Evolutionary conservation across 164 flowering plant genomes (phyloP), one percentile per base, ranked within the genome.

Genomic region (Vitis rupestris): DNA sequence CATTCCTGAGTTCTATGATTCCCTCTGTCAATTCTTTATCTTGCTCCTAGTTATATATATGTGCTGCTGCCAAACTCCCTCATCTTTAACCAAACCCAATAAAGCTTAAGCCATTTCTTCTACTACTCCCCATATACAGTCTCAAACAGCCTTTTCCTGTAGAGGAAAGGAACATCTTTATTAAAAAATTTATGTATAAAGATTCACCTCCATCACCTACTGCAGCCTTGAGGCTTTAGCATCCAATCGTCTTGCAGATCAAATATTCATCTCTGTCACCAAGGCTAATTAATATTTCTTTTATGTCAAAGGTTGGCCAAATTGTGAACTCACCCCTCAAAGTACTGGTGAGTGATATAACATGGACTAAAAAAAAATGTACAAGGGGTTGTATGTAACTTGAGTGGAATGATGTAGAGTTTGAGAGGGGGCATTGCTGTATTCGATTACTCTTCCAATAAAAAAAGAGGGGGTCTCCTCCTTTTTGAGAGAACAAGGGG

Each of bases 51-150:
- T 57, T 63, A 48, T 54, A 66, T 15, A 37, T 66, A 56, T 47
- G 14, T 53, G 58, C 31, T 10, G 44, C 79, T 72, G 74, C 72
- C 67, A 57, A 66, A 61, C 58, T 67, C 59, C 70, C 16, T 31
- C 44, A 63, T 68, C 85, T 82, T 82, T 85, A 82, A 69, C 83
- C 31, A 75, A 65, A 75, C 77, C 86, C 86, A 69, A 79, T 73
- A 81, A 82, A 81, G 84, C 75, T 74, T 51, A 63, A 70, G 63
- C 44, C 72, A 72, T 62, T 69, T 65, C 62, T 53, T 77, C 59
- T 69, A 54, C 73, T 52, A n/a, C 50, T 58, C 61, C 66, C 31
- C 78, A 63, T 30, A 80, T 68, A 76, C 69, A 66, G 75, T 75
- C 78, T 51, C 70, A 82, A 56, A 80, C 76, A 77, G 79, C 74